phyloP scores from a whole-genome alignment of 176 grass and related monocot genomes.

The Guadua angustifolia region DNA sequence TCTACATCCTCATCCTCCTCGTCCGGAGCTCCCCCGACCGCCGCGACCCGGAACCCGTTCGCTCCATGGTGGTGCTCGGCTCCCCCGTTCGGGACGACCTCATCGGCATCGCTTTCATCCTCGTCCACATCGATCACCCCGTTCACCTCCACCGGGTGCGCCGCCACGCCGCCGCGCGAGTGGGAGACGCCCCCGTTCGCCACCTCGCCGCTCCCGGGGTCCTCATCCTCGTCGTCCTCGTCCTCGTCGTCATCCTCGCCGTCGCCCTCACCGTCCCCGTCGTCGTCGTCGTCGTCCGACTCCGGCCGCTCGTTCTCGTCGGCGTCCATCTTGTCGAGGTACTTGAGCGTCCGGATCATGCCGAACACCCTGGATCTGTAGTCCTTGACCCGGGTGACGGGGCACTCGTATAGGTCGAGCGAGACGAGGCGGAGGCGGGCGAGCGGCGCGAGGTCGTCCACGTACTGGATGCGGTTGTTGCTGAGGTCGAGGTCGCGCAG shows the following conservation, averaged over 20 bases:
- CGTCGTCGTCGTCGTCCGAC: conserved; percentile 90
- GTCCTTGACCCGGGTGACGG: conserved; percentile 81
- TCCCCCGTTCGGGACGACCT: conserved; percentile 63
- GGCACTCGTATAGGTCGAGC: conserved; percentile 95
- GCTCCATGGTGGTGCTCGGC: conserved; percentile 44
- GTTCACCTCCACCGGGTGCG: conserved; percentile 52
- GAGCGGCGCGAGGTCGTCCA: conserved; percentile 80
- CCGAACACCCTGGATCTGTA: conserved; percentile 88
- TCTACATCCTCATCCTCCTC: conserved; percentile 74
- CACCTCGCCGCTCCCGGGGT: conserved; percentile 85
- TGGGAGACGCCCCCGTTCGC: conserved; percentile 52
- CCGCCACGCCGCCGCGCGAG: conserved; percentile 1
- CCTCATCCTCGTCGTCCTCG: conserved; percentile 62
- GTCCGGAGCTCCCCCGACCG: conserved; percentile 40
- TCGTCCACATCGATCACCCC: conserved; percentile 80
- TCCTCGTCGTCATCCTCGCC: conserved; percentile 77
- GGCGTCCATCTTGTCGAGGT: conserved; percentile 91
- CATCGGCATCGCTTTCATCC: conserved; percentile 92
- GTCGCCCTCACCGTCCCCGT: conserved; percentile 57
- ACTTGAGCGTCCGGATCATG: conserved; percentile 84
- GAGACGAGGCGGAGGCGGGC: conserved; percentile 77
- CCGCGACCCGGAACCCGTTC: conserved; percentile 77
- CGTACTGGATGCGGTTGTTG: conserved; percentile 87
- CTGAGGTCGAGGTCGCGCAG: conserved; percentile 91
- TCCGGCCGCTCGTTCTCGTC: conserved; percentile 97